Percentiles rank a stretch among this genome's conserved stretches.
Conservation (phyloP, 2,329 filamentous ascomycete species). For the Fusarium palustre region DNA sequence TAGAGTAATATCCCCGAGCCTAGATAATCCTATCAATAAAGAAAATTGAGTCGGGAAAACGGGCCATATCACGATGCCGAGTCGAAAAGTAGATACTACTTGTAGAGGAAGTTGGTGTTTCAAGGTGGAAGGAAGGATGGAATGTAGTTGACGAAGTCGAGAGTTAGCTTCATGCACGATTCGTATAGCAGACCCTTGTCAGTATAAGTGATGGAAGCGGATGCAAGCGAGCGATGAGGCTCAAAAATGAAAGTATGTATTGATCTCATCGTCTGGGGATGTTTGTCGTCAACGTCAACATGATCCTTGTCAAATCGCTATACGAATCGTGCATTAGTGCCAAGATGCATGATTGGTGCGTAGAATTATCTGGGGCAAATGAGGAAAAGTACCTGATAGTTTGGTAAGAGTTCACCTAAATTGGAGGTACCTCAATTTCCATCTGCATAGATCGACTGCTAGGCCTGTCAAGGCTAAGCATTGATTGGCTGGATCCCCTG, state of each 20-base stretch:
- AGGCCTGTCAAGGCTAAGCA: constrained; percentile 17
- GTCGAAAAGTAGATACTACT: neutral
- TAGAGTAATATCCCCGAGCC: neutral
- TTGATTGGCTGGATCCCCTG: constrained; percentile 39
- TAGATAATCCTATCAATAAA: constrained; percentile 3
- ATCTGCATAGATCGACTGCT: constrained; percentile 13
- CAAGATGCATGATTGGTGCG: constrained; percentile 7
- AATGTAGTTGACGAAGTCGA: constrained; percentile 24
- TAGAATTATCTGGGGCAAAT: neutral
- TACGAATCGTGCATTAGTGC: constrained; percentile 38
- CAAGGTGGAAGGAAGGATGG: neutral
- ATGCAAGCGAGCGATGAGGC: constrained; percentile 37
- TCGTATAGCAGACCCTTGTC: constrained; percentile 45
- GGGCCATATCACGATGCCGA: constrained; percentile 29
- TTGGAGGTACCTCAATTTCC: constrained; percentile 28
- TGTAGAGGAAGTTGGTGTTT: constrained; percentile 21
- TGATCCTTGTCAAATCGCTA: constrained; percentile 27
- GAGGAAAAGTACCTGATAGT: neutral
- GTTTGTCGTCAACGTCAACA: neutral
- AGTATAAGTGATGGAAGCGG: constrained; percentile 6
- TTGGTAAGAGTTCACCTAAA: neutral
- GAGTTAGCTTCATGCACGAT: constrained; percentile 47
- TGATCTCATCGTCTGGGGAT: constrained; percentile 19
- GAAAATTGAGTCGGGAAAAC: neutral
- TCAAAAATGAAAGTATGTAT: constrained; percentile 28